Evolutionary conservation across 371 early-diverging fungal species (phyloP).

Genomic region (Coemansia linderi): DNA sequence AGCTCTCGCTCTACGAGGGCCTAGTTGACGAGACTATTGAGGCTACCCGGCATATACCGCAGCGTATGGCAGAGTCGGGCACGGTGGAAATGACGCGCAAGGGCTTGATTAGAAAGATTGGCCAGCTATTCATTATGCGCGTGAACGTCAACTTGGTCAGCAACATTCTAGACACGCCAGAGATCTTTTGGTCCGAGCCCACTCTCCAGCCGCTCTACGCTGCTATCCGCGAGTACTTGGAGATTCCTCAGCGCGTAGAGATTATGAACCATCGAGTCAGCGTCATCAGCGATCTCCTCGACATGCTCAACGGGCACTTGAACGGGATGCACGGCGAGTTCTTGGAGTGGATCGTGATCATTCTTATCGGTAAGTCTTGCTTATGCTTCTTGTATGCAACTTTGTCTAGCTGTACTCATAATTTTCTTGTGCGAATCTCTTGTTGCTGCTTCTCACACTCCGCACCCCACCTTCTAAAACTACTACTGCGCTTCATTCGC

Average conservation of each 20-base stretch:
- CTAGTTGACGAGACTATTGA: slow-evolving; percentile 82
- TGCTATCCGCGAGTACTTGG: slow-evolving; percentile 73
- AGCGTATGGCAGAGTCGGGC: slow-evolving; percentile 79
- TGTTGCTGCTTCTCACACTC: not conserved
- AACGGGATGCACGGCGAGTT: slow-evolving; percentile 64
- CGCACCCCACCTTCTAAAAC: not conserved
- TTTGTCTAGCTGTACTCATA: not conserved
- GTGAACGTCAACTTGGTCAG: slow-evolving; percentile 87
- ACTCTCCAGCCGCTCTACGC: slow-evolving; percentile 76
- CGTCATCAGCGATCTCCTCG: slow-evolving; percentile 79
- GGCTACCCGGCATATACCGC: slow-evolving; percentile 82
- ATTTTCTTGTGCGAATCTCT: not conserved
- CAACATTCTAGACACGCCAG: slow-evolving; percentile 83
- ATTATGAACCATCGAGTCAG: slow-evolving; percentile 78
- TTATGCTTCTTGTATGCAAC: not conserved
- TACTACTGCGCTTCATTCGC: slow-evolving; percentile 3
- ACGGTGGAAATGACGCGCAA: slow-evolving; percentile 75
- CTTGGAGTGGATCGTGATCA: slow-evolving; percentile 82
- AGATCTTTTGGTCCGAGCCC: slow-evolving; percentile 87
- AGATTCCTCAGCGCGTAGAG: slow-evolving; percentile 84
- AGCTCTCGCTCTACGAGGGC: slow-evolving; percentile 80
- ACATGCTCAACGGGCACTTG: slow-evolving; percentile 78
- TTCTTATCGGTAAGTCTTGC: slow-evolving; percentile 65
- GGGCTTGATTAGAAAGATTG: slow-evolving; percentile 83
- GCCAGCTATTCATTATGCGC: slow-evolving; percentile 82